Percentiles rank a stretch among this genome's conserved stretches.
phyloP scores from a whole-genome alignment of 202 grass and related monocot species.

The Eragrostis tef region DNA sequence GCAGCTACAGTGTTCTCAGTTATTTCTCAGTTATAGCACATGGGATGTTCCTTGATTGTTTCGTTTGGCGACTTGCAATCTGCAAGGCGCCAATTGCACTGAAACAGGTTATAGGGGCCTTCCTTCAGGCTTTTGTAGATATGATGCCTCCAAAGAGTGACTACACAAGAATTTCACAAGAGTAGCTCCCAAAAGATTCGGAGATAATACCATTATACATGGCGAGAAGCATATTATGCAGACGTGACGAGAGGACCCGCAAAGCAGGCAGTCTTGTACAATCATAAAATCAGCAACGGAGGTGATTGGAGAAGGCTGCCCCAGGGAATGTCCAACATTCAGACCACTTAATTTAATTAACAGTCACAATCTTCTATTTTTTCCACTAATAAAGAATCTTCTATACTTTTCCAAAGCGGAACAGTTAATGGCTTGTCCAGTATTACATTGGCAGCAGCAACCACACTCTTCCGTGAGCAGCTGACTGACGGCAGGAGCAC shows the following conservation, averaged over 20 bases:
- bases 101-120: not conserved
- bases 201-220: not conserved
- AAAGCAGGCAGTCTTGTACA: not conserved
- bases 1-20: no score
- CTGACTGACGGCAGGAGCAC: constrained; percentile 31
- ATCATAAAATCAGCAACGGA: not conserved
- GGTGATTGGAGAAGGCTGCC: not conserved
- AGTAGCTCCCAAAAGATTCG: not conserved
- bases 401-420: constrained; percentile 28
- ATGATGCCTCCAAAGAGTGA: not conserved
- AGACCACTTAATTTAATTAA: constrained; percentile 24
- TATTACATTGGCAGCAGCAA: constrained; percentile 12
- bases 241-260: not conserved
- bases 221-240: not conserved
- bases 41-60: constrained; percentile 50
- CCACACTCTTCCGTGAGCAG: constrained; percentile 45
- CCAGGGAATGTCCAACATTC: not conserved
- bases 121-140: not conserved
- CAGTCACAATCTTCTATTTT: not conserved
- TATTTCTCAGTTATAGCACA: constrained; percentile 41
- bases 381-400: not conserved
- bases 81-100: not conserved
- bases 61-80: constrained; percentile 2
- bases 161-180: not conserved
- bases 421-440: constrained; percentile 30